Conservation (phyloP, 495 filamentous ascomycete species). For the Aspergillus mulundensis region DNA sequence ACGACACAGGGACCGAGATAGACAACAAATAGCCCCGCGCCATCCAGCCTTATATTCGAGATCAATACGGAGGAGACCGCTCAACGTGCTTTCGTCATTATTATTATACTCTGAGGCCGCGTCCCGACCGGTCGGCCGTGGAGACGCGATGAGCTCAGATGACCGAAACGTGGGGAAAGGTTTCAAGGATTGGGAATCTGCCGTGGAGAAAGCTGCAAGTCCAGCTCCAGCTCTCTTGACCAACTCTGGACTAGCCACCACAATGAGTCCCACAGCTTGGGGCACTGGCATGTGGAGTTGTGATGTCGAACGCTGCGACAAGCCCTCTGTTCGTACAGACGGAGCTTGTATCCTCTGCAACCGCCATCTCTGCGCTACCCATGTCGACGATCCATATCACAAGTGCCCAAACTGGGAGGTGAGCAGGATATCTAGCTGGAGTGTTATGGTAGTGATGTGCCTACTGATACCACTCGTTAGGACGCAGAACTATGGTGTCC, state of each 20-base stretch:
- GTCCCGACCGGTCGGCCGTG: not conserved
- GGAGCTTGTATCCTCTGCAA: constrained; percentile 34
- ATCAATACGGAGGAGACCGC: not conserved
- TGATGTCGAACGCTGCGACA: constrained; percentile 25
- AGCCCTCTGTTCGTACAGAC: constrained; percentile 24
- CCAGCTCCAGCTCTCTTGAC: not conserved
- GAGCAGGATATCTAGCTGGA: constrained; percentile 6
- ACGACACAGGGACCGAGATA: not conserved
- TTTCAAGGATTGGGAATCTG: not conserved
- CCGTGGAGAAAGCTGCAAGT: not conserved
- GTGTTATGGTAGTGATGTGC: not conserved
- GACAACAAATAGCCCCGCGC: not conserved
- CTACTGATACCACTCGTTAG: not conserved
- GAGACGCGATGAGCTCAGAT: not conserved
- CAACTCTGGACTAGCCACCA: not conserved
- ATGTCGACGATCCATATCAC: constrained; percentile 25
- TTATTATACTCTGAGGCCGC: not conserved
- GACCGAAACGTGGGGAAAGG: not conserved
- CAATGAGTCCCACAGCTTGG: not conserved
- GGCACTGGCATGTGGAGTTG: constrained; percentile 26
- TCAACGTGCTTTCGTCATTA: not conserved
- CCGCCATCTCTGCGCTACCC: constrained; percentile 29
- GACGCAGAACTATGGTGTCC: not conserved
- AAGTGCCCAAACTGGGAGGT: constrained; percentile 37
- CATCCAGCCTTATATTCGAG: not conserved